Conservation (phyloP, 148 eudicot genomes). For the Vaccinium myrtillus region DNA sequence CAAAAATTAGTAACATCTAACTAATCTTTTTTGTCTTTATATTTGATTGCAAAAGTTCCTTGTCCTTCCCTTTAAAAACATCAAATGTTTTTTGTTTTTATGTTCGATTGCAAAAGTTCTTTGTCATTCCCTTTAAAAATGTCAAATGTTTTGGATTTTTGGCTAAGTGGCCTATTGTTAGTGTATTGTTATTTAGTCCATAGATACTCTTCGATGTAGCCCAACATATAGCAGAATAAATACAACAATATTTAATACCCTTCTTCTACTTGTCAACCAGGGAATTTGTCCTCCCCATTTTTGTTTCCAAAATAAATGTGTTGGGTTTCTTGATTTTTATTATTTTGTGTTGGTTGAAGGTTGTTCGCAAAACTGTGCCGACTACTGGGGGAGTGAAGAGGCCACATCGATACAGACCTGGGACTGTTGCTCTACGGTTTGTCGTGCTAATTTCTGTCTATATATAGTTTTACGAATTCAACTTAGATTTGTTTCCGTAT, state of each 20-base stretch:
- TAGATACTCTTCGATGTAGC: background rate
- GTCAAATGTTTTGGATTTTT: too few species aligned
- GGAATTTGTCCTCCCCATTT: background rate
- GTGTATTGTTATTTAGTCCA: background rate
- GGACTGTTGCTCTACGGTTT: constrained; percentile 27
- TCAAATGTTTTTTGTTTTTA: too few species aligned
- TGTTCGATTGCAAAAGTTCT: too few species aligned
- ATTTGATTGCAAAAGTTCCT: too few species aligned
- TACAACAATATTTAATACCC: background rate
- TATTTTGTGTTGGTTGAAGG: background rate
- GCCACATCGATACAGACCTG: constrained; percentile 26
- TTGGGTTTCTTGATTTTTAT: background rate
- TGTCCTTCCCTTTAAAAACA: too few species aligned
- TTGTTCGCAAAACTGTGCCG: constrained; percentile 22
- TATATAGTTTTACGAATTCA: too few species aligned
- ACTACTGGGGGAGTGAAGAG: constrained; percentile 31
- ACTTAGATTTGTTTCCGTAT: background rate
- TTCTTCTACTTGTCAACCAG: background rate
- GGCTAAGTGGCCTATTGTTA: too few species aligned
- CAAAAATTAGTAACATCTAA: too few species aligned
- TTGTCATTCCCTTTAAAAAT: too few species aligned
- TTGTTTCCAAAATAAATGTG: background rate
- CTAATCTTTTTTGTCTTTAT: too few species aligned
- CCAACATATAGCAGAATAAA: background rate
- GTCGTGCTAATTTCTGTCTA: background rate